Evolutionary conservation across 768 basidiomycete genomes (phyloP).

Genomic region (Goffeauzyma gilvescens): DNA sequence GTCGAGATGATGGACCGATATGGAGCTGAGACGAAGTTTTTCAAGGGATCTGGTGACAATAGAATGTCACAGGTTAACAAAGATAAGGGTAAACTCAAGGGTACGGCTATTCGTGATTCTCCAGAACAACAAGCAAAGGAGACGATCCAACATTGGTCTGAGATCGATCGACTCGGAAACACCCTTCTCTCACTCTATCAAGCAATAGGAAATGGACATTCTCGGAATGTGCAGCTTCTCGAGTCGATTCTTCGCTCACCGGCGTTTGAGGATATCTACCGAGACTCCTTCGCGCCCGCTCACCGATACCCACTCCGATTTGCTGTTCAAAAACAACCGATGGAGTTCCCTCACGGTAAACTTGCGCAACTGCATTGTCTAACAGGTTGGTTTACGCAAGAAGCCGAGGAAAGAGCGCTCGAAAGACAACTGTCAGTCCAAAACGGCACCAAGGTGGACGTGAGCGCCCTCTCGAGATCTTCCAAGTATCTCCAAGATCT

Average conservation of each 20-base stretch:
- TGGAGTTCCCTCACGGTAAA: too few species aligned
- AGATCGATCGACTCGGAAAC: too few species aligned
- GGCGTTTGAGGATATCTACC: too few species aligned
- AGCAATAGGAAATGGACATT: too few species aligned
- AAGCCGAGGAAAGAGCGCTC: constrained; percentile 8
- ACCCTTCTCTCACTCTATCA: too few species aligned
- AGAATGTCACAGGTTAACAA: background rate
- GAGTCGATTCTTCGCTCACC: too few species aligned
- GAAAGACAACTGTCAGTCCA: constrained; percentile 15
- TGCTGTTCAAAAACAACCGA: too few species aligned
- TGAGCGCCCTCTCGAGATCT: constrained; percentile 14
- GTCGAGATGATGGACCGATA: constrained; percentile 16
- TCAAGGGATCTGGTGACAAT: constrained; percentile 12
- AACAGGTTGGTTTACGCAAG: constrained; percentile 12
- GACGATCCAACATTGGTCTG: too few species aligned
- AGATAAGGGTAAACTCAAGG: constrained; percentile 9
- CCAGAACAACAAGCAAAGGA: background rate
- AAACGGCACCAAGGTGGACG: constrained; percentile 7
- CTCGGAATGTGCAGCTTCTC: too few species aligned
- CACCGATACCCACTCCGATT: too few species aligned
- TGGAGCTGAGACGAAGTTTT: constrained; percentile 15
- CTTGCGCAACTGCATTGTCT: constrained; percentile 12
- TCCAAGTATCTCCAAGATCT: constrained; percentile 12
- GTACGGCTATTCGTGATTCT: constrained; percentile 5
- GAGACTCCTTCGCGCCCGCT: too few species aligned